phyloP scores from a whole-genome alignment of 768 basidiomycete genomes.

The Imleria badia region DNA sequence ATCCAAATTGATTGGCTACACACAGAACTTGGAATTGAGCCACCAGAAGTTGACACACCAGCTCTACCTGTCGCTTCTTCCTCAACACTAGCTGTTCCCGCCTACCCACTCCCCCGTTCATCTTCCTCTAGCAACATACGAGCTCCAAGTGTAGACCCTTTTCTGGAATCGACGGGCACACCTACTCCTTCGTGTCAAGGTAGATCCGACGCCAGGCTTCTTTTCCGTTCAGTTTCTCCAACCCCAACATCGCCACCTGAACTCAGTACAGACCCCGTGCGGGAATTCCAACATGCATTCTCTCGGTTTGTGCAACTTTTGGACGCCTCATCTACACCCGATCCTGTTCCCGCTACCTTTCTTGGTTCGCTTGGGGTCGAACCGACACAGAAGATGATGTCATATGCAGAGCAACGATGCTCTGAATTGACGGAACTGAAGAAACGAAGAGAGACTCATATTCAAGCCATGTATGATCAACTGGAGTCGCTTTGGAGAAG shows the following conservation, averaged over 20 bases:
- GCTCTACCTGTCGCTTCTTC: constrained; percentile 32
- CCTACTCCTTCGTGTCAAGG: constrained; percentile 50
- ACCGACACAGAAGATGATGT: constrained; percentile 71
- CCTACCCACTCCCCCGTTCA: constrained; percentile 43
- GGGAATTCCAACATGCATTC: constrained; percentile 58
- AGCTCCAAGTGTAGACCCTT: constrained; percentile 25
- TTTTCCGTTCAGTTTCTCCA: constrained; percentile 33
- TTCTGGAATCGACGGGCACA: constrained; percentile 33
- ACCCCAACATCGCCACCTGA: constrained; percentile 11
- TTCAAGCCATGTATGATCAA: constrained; percentile 93
- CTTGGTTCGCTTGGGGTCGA: constrained; percentile 53
- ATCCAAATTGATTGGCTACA: constrained; percentile 82
- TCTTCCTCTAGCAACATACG: constrained; percentile 36
- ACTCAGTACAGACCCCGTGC: constrained; percentile 8
- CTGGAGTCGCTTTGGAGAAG: constrained; percentile 89
- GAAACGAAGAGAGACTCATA: constrained; percentile 71
- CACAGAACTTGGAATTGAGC: constrained; percentile 73
- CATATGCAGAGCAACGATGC: constrained; percentile 63
- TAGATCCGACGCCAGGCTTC: constrained; percentile 33
- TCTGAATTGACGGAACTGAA: constrained; percentile 70
- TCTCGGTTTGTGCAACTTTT: constrained; percentile 60
- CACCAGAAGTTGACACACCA: constrained; percentile 51
- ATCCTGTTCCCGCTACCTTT: constrained; percentile 21
- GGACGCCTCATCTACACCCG: constrained; percentile 38
- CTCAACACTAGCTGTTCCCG: constrained; percentile 38